Base-by-base conservation (phyloP, 257 asterid species). In the Scutellaria galericulata region DNA sequence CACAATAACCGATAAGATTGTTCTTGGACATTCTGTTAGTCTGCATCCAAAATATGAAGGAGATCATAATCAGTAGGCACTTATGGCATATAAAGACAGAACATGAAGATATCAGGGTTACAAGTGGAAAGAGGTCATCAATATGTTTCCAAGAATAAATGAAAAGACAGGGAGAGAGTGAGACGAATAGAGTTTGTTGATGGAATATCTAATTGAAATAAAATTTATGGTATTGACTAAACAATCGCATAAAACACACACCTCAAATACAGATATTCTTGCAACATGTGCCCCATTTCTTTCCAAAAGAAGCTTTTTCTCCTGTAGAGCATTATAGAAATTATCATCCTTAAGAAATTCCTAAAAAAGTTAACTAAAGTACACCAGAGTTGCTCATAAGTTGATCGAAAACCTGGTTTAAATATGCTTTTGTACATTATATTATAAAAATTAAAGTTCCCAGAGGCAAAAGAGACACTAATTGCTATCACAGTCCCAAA, bases 181-280 rank as follows among this genome's bases (percentile, higher is more conserved):
- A 14, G 24, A 62, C 22, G 24, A 3, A 31, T 31, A 31, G 37
- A 62, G 50, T 15, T 50, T 12, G 60, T 35, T 31, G 9, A 70
- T n/a, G 64, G 59, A 53, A 70, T 47, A 45, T 22, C 64, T 50
- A 46, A 48, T 5, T 65, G 63, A 59, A 31, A 53, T 6, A 76
- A 51, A 68, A 55, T 50, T 66, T 42, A 68, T 52, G 61, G 48
- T 22, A 72, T 66, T 7, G 37, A 27, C 71, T 35, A 18, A 15
- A 12, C 18, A 55, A 69, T 12, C n/a, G 66, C 51, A 68, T 15
- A 46, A 39, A 31, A 55, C 70, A 75, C 91, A 61, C 70, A 95
- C 99, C 98, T 95, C 98, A 84, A 83, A 95, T 70, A 95, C 87
- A 70, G 96, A 86, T 79, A 95, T 81, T 78, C 99, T 85, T 12